phyloP scores from a whole-genome alignment of 106 monocot species.

The Cymbidium sinense region DNA sequence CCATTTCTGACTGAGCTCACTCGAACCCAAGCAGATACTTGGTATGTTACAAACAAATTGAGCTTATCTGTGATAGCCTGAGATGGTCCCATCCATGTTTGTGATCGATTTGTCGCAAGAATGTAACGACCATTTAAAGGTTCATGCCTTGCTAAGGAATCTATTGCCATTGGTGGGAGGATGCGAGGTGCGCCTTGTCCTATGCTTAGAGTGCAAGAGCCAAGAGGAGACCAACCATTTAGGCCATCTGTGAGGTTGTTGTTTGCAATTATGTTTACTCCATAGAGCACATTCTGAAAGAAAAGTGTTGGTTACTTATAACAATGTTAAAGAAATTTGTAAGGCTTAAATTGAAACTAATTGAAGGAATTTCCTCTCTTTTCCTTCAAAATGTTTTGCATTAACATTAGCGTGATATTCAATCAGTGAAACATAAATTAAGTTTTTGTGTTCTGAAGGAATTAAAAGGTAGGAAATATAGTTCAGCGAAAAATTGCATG shows the following conservation, averaged over 20 bases:
- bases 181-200: conserved; percentile 37
- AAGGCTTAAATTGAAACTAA: too few relatives aligned
- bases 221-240: conserved; percentile 67
- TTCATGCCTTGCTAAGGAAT: conserved; percentile 25
- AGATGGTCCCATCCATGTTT: conserved; percentile 92
- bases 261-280: conserved; percentile 74
- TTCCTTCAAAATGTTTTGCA: too few relatives aligned
- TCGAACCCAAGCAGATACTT: conserved; percentile 79
- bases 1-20: conserved; percentile 41
- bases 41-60: conserved; percentile 58
- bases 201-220: conserved; percentile 56
- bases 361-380: too few relatives aligned
- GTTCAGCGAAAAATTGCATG: too few relatives aligned
- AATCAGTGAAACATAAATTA: too few relatives aligned
- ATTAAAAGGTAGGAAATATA: too few relatives aligned
- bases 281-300: conserved; percentile 52
- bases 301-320: neutral
- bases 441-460: too few relatives aligned
- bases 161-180: conserved; percentile 38
- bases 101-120: conserved; percentile 40
- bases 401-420: too few relatives aligned
- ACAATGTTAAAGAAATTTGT: neutral
- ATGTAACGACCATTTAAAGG: conserved; percentile 50
- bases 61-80: conserved; percentile 66
- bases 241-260: conserved; percentile 52